Percentiles rank a stretch among this genome's conserved stretches.
These are phyloP conservation scores for Parsonsia alboflavescens DNA, from an alignment of 257 asterid genomes.

Conservation along the genomic window DNA sequence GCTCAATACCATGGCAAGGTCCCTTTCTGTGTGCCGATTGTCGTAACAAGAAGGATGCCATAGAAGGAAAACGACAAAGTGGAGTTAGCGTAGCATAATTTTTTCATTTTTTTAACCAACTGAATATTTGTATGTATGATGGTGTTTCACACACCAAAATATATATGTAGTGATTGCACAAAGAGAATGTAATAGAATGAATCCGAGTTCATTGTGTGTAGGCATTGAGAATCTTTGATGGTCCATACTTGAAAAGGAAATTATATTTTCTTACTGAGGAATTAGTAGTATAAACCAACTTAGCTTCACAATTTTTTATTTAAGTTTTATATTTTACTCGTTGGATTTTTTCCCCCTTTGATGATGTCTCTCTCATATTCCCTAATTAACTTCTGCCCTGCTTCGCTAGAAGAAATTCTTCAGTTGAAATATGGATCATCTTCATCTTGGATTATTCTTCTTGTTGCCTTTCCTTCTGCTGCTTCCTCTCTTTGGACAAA, in stretches of 20 bases:
- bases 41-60: constrained; percentile 70
- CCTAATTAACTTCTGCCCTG: too few relatives aligned
- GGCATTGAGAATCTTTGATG: not conserved
- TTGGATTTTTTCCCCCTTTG: too few relatives aligned
- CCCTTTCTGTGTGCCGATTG: constrained; percentile 80
- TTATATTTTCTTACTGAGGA: too few relatives aligned
- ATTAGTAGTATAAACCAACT: too few relatives aligned
- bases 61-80: constrained; percentile 66
- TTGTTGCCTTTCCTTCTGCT: not conserved
- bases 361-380: not conserved
- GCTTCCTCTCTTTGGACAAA: not conserved
- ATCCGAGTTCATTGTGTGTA: not conserved
- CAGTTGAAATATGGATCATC: not conserved
- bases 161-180: constrained; percentile 3
- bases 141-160: not conserved
- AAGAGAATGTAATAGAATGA: not conserved
- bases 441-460: not conserved
- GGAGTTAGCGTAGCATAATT: constrained; percentile 33
- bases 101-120: constrained; percentile 8
- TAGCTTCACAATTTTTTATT: too few relatives aligned
- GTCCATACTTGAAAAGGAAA: too few relatives aligned
- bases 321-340: too few relatives aligned
- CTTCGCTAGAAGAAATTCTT: too few relatives aligned
- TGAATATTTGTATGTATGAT: not conserved
- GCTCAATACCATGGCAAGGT: constrained; percentile 87